Evolutionary conservation across 495 filamentous ascomycete genomes (phyloP), one percentile per base, ranked within the genome.

Genomic region (Coniosporium apollinis): DNA sequence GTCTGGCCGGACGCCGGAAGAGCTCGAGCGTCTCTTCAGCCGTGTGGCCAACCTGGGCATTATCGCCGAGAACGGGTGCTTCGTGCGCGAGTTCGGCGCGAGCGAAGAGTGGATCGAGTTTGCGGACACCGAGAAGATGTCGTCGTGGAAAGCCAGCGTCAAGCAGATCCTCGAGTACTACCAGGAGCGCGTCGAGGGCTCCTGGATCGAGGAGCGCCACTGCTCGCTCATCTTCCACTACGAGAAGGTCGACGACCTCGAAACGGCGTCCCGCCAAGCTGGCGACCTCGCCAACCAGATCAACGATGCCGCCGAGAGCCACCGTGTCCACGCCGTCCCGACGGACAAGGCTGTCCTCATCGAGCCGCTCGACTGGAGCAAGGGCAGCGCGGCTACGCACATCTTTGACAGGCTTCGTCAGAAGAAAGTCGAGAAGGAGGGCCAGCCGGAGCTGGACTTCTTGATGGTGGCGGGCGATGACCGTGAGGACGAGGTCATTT

Each of bases 1-100:
- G 84, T 87, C 80, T 26, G 74, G 81, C 10, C 70, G 82, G 18
- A 74, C 73, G 48, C 76, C 82, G 0, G 80, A 92, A 49, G 83
- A 94, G 48, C 76, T 94, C 26, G 85, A 92, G 42, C 66, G 72
- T 1, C 60, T 91, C 6, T 93, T 94, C 66, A 70, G 72, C 19
- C 63, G 74, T 30, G 75, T 91, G 3, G 72, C 76, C 14, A 72
- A 75, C 31, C 61, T 94, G 1, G 86, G 86, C 1, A 61, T 93
- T 11, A 87, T 94, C 43, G 83, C 86, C 9, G 86, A 94, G 56
- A 92, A 89, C 51, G 86, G 86, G 2, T 92, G 80, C 47, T 94
- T 85, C 55, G 57, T 92, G 28, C 79, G 79, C 44, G 69, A 78
- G 39, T 70, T 68, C 34, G 65, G 72, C 11, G 34, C 34, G n/a